phyloP scores from a whole-genome alignment of 1,284 basidiomycete genomes.

The Malassezia brasiliensis region DNA sequence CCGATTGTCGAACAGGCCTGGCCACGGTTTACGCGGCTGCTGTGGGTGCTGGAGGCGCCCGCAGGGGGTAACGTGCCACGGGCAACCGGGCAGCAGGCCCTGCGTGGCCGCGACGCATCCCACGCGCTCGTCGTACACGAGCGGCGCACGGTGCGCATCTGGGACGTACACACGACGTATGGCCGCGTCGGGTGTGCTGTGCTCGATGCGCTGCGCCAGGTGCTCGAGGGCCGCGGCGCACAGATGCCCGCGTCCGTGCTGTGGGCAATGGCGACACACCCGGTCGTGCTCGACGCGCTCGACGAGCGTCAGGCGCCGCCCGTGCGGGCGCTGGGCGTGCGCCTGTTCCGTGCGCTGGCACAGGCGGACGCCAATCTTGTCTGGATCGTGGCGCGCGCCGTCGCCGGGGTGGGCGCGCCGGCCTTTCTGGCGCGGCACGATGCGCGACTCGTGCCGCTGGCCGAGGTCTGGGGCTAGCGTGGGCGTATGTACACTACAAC shows the following conservation, averaged over 20 bases:
- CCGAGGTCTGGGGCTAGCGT: background rate
- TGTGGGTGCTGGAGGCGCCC: slow-evolving; percentile 11
- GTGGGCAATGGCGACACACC: slow-evolving; percentile 7
- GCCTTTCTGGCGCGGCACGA: background rate
- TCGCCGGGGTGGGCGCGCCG: background rate
- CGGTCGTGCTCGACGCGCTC: slow-evolving; percentile 8
- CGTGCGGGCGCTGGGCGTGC: background rate
- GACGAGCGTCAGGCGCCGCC: slow-evolving; percentile 9
- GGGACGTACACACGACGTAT: slow-evolving; percentile 1
- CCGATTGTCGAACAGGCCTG: slow-evolving; percentile 32
- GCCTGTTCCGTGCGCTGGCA: slow-evolving; percentile 1
- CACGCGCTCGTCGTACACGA: background rate
- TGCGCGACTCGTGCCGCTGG: background rate
- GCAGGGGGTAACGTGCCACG: background rate
- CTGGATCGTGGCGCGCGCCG: slow-evolving; percentile 13
- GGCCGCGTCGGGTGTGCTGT: background rate
- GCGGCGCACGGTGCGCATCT: background rate
- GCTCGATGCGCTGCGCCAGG: background rate
- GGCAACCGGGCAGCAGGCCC: no score
- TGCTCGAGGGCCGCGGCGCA: background rate
- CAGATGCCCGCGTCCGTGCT: background rate
- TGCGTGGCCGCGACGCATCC: no score
- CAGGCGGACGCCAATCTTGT: background rate
- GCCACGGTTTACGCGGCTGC: slow-evolving; percentile 28
- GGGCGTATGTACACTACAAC: slow-evolving; percentile 19